Percentiles rank a stretch among this genome's conserved stretches.
These are phyloP conservation scores for Elongisporangium anandrum DNA, from an alignment of 352 stramenopile genomes.

Conservation along the genomic window DNA sequence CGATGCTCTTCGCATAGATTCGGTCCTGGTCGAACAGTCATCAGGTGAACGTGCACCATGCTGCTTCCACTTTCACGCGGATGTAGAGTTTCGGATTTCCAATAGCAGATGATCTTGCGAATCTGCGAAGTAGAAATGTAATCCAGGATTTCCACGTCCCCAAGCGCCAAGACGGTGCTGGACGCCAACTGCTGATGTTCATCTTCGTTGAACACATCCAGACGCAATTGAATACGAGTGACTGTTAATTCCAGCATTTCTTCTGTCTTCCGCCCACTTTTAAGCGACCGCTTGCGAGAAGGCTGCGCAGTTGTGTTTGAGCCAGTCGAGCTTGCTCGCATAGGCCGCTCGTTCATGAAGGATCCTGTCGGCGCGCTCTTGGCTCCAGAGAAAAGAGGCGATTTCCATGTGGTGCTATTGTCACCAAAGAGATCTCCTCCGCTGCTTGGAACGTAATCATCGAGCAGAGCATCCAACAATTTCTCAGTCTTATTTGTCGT, in stretches of 20 bases:
- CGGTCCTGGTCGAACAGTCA: slow-evolving; percentile 68
- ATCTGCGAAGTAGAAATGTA: slow-evolving; percentile 90
- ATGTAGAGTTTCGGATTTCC: slow-evolving; percentile 82
- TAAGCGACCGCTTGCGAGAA: slow-evolving; percentile 56
- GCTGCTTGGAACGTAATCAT: slow-evolving; percentile 77
- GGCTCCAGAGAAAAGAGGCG: slow-evolving; percentile 30
- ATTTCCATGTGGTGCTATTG: slow-evolving; percentile 17
- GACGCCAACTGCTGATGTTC: slow-evolving; percentile 68
- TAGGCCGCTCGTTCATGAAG: slow-evolving; percentile 28
- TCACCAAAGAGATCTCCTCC: slow-evolving; percentile 48
- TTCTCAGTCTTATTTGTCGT: slow-evolving; percentile 30
- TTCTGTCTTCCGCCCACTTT: slow-evolving; percentile 81
- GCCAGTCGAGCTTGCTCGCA: slow-evolving; percentile 13
- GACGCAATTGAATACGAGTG: slow-evolving; percentile 73
- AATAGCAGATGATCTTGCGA: slow-evolving; percentile 88
- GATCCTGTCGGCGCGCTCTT: slow-evolving; percentile 30
- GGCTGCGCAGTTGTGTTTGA: slow-evolving; percentile 17
- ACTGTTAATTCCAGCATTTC: slow-evolving; percentile 86
- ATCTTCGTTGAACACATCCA: slow-evolving; percentile 83
- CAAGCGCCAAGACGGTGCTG: slow-evolving; percentile 68
- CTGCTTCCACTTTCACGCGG: slow-evolving; percentile 80
- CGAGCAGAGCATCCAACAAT: slow-evolving; percentile 70
- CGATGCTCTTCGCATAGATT: slow-evolving; percentile 83
- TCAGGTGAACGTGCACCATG: slow-evolving; percentile 77
- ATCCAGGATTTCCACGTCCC: slow-evolving; percentile 82